Conservation (phyloP, 2,329 filamentous ascomycete species). For the Neopestalotiopsis sp. region DNA sequence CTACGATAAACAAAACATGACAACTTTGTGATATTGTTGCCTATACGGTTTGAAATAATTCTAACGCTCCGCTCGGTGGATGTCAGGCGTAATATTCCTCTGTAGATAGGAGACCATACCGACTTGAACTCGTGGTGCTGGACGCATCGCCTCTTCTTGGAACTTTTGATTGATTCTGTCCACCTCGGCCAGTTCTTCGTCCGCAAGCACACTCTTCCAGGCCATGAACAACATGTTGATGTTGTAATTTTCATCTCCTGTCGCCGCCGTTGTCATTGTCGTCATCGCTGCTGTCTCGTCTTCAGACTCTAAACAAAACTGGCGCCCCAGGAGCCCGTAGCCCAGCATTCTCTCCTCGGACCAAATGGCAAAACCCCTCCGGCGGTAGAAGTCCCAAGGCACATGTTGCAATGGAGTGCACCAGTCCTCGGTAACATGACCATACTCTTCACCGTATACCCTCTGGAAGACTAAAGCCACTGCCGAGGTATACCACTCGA, state of each 20-base stretch:
- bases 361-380: neutral
- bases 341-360: neutral
- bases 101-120: too few relatives aligned
- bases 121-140: too few relatives aligned
- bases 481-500: neutral
- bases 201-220: neutral
- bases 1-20: too few relatives aligned
- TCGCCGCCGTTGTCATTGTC: neutral
- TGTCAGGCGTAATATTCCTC: too few relatives aligned
- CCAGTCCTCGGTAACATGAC: neutral
- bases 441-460: neutral
- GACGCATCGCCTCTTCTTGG: neutral
- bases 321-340: neutral
- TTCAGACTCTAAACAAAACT: neutral
- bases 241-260: too few relatives aligned
- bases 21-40: too few relatives aligned
- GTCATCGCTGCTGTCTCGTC: neutral
- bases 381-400: neutral
- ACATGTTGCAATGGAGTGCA: neutral
- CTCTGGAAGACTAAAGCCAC: neutral
- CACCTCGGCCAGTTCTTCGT: neutral
- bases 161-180: neutral
- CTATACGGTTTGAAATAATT: too few relatives aligned
- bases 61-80: too few relatives aligned
- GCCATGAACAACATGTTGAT: neutral